Base-by-base conservation (phyloP, 306 rosid species). In the Sindora glabra region DNA sequence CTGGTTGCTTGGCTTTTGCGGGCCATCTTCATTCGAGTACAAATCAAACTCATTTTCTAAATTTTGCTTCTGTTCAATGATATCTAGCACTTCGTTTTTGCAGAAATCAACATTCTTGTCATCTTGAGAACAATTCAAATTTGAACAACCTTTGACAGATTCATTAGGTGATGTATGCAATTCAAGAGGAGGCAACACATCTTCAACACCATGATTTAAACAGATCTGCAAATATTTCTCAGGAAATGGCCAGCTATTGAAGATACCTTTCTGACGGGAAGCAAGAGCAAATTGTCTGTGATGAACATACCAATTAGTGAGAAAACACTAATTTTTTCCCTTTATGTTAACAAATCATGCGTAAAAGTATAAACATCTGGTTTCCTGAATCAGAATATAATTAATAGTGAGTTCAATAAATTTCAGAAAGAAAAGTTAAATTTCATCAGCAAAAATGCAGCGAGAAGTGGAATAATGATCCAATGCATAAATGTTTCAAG, bases 211-310 rank as follows among this genome's bases (percentile, higher is more conserved):
- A n/a, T 19, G 74, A 13, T 59, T 68, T 18, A 76, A 49, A 77
- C 79, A 74, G 66, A 81, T 40, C 4, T 72, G 72, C 74, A 85
- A 56, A 63, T 65, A 77, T 63, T 74, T 77, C 63, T 81, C 77
- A 18, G 66, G 63, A 59, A 81, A 81, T 27, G 88, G 92, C 92
- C 92, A 85, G 56, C 50, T 81, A 15, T 54, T 47, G 26, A 62
- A 6, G 21, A 79, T 56, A 45, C 36, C 60, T 45, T 15, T 79
- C 30, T 71, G 76, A 62, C 88, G 92, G 40, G 37, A 79, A 38
- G 81, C 81, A 74, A 65, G 56, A 61, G 53, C 88, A 66, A 68
- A 74, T 26, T 85, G 45, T 55, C 92, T 81, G 83, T 72, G 74
- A 42, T 30, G 42, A 15, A 67, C 23, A 11, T 5, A 60, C 19